These are phyloP conservation scores for Scedosporium aurantiacum DNA, from an alignment of 2,329 filamentous ascomycete genomes.

Conservation along the genomic window DNA sequence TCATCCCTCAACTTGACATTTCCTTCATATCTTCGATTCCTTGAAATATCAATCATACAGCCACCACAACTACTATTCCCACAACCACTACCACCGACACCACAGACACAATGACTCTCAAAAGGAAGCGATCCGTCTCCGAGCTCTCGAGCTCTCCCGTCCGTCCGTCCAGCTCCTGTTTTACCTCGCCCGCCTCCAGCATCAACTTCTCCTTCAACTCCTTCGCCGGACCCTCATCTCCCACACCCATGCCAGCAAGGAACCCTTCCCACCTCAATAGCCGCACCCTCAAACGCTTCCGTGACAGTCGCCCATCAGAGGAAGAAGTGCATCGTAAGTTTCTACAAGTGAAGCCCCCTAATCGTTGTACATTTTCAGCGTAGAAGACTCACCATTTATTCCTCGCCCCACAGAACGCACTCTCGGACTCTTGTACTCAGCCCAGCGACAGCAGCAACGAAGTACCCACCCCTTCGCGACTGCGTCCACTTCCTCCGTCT, in stretches of 20 bases:
- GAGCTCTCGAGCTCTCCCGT: constrained; percentile 27
- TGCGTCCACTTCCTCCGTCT: constrained; percentile 11
- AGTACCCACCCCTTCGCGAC: constrained; percentile 10
- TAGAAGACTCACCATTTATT: constrained; percentile 5
- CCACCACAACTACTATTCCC: background rate
- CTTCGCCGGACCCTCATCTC: constrained; percentile 19
- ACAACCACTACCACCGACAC: background rate
- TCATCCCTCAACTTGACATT: no score
- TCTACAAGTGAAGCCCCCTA: constrained; percentile 4
- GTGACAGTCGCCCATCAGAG: constrained; percentile 47
- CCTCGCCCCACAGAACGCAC: constrained; percentile 38
- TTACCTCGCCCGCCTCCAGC: constrained; percentile 23
- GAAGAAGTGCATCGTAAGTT: constrained; percentile 42
- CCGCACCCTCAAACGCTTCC: constrained; percentile 51
- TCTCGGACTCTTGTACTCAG: constrained; percentile 45
- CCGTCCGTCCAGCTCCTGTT: background rate
- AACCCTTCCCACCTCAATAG: constrained; percentile 32
- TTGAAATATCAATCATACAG: background rate
- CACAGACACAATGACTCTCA: constrained; percentile 44
- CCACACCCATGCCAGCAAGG: constrained; percentile 12
- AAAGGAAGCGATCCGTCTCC: constrained; percentile 53
- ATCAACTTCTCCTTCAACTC: constrained; percentile 29
- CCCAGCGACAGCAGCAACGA: constrained; percentile 28
- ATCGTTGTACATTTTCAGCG: background rate
- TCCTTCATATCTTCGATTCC: background rate